These are phyloP conservation scores for Jaapia argillacea DNA, from an alignment of 768 basidiomycete genomes.

Conservation along the genomic window DNA sequence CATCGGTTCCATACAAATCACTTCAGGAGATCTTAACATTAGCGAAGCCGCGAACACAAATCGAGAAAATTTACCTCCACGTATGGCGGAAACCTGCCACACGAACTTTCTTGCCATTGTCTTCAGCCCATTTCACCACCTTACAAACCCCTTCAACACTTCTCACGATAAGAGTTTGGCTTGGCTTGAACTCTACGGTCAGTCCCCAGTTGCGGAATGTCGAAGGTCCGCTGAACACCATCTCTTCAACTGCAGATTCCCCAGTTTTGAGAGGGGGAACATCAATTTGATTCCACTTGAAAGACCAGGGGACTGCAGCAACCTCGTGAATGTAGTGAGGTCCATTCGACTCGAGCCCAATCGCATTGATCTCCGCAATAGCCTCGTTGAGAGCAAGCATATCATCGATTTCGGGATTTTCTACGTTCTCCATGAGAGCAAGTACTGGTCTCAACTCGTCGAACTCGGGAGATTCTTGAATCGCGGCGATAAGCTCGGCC, in stretches of 20 bases:
- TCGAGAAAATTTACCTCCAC: constrained; percentile 8
- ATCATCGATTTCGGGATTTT: background rate
- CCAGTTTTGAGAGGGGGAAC: background rate
- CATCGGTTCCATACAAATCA: constrained; percentile 5
- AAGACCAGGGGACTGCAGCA: background rate
- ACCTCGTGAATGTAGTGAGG: background rate
- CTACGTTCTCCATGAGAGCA: background rate
- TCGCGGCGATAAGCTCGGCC: background rate
- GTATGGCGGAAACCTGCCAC: constrained; percentile 10
- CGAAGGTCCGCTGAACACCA: background rate
- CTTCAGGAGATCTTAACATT: too few species aligned
- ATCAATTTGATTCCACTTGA: background rate
- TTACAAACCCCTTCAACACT: constrained; percentile 6
- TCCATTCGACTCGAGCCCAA: background rate
- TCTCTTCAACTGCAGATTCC: background rate
- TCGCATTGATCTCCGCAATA: background rate
- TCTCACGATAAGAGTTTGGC: constrained; percentile 7
- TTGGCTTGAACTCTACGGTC: constrained; percentile 3
- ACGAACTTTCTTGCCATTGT: constrained; percentile 5
- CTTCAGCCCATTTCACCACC: constrained; percentile 9
- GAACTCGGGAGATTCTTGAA: too few species aligned
- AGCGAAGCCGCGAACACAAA: background rate
- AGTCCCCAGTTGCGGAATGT: constrained; percentile 9
- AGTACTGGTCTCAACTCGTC: background rate
- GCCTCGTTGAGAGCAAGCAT: background rate